These are phyloP conservation scores for Sphaerulina musiva DNA, from an alignment of 2,329 filamentous ascomycete genomes.

Conservation along the genomic window DNA sequence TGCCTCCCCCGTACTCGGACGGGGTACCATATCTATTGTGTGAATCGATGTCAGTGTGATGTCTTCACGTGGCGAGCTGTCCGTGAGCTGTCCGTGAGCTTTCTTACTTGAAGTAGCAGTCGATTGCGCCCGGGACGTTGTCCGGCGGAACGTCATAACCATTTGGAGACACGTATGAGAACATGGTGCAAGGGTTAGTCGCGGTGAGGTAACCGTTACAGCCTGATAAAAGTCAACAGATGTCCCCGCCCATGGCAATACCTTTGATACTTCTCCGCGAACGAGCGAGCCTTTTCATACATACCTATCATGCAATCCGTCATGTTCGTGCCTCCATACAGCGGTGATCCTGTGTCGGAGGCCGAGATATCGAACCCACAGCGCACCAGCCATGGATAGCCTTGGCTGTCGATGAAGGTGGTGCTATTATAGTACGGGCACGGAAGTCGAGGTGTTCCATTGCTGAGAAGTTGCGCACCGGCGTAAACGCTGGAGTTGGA, in stretches of 20 bases:
- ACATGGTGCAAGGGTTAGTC: neutral
- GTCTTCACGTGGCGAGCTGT: neutral
- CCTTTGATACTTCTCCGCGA: too few relatives aligned
- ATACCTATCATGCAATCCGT: neutral
- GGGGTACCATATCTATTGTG: neutral
- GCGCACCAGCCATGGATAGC: neutral
- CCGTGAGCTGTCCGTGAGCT: too few relatives aligned
- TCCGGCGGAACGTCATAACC: neutral
- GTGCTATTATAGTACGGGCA: slow-evolving; percentile 4
- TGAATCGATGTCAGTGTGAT: neutral
- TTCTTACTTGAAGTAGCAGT: neutral
- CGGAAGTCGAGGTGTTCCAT: neutral
- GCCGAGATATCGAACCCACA: neutral
- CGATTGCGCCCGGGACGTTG: neutral
- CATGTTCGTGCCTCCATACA: neutral
- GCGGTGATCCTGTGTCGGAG: neutral
- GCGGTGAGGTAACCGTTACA: neutral
- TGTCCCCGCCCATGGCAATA: too few relatives aligned
- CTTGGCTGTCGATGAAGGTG: neutral
- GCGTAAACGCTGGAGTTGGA: neutral
- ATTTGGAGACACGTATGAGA: neutral
- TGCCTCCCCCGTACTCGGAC: neutral
- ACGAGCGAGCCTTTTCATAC: too few relatives aligned
- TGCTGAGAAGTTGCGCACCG: neutral
- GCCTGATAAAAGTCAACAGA: neutral